A percentile compares a stretch with the other conserved stretches of the same genome.
These are phyloP conservation scores for Phylloporus scabripes DNA, from an alignment of 768 basidiomycete genomes.

Conservation along the genomic window DNA sequence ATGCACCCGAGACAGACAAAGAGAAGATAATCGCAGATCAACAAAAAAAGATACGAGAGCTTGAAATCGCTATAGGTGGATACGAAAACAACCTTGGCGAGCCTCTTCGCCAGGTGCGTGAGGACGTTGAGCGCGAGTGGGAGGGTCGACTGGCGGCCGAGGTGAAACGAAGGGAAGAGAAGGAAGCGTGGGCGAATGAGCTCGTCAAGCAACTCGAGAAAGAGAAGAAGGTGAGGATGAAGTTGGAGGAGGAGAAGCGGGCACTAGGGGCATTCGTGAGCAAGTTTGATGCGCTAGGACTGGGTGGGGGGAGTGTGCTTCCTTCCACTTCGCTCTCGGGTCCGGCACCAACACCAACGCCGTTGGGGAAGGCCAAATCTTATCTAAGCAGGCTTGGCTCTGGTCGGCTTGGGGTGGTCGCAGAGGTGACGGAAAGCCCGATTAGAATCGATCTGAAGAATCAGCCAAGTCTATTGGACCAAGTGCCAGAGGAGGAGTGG, in stretches of 20 bases:
- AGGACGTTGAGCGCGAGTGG: slow-evolving; percentile 77
- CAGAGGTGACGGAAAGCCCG: slow-evolving; percentile 43
- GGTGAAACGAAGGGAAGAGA: slow-evolving; percentile 55
- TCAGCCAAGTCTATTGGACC: slow-evolving; percentile 52
- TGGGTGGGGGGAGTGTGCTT: slow-evolving; percentile 36
- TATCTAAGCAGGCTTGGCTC: slow-evolving; percentile 37
- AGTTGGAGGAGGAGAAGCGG: slow-evolving; percentile 71
- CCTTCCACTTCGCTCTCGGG: slow-evolving; percentile 9
- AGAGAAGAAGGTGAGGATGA: slow-evolving; percentile 65
- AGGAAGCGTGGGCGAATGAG: slow-evolving; percentile 69
- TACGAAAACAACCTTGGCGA: slow-evolving; percentile 73
- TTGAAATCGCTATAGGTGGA: slow-evolving; percentile 65
- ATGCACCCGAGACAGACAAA: slow-evolving; percentile 67
- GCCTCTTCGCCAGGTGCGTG: slow-evolving; percentile 57
- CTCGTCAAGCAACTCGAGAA: slow-evolving; percentile 71
- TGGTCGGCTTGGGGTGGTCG: slow-evolving; percentile 18
- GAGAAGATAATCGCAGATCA: slow-evolving; percentile 71
- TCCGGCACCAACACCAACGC: slow-evolving; percentile 1
- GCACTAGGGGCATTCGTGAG: slow-evolving; percentile 76
- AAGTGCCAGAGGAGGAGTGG: slow-evolving; percentile 55
- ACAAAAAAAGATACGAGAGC: slow-evolving; percentile 66
- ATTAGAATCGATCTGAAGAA: slow-evolving; percentile 42
- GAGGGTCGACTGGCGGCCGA: slow-evolving; percentile 53
- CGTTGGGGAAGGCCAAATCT: slow-evolving; percentile 43
- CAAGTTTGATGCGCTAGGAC: slow-evolving; percentile 73